These are phyloP conservation scores for Tephrocybe sp. DNA, from an alignment of 768 basidiomycete genomes.

Conservation along the genomic window DNA sequence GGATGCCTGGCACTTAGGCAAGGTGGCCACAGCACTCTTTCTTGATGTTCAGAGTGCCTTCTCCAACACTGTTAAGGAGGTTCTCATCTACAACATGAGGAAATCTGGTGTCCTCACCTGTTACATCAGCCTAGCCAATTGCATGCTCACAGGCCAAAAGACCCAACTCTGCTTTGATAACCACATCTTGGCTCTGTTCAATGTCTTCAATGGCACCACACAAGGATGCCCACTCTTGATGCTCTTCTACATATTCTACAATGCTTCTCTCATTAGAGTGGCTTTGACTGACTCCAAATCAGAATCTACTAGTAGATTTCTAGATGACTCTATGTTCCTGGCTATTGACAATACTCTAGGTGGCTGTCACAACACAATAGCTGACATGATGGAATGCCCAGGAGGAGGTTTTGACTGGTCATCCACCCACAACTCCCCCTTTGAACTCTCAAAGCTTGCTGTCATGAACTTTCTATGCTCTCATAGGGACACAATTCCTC, in stretches of 20 bases:
- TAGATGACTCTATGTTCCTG: no score
- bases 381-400: slow-evolving; percentile 22
- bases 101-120: not conserved
- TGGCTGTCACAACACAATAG: slow-evolving; percentile 16
- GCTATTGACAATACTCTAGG: slow-evolving; percentile 24
- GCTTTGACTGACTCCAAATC: not conserved
- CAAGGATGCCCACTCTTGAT: not conserved
- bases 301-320: slow-evolving; percentile 26
- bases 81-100: no score
- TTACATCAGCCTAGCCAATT: not conserved
- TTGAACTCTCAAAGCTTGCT: no score
- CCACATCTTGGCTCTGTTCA: slow-evolving; percentile 16
- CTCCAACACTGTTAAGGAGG: slow-evolving; percentile 30
- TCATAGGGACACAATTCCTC: slow-evolving; percentile 26
- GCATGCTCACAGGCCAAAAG: not conserved
- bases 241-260: not conserved
- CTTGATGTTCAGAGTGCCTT: slow-evolving; percentile 45
- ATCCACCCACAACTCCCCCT: slow-evolving; percentile 25
- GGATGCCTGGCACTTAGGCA: slow-evolving; percentile 31
- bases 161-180: slow-evolving; percentile 22
- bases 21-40: slow-evolving; percentile 36
- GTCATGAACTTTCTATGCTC: slow-evolving; percentile 31
- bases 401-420: slow-evolving; percentile 27
- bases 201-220: slow-evolving; percentile 21
- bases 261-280: not conserved